Evolutionary conservation across 1,139 yeast genomes (phyloP), one percentile per base, ranked within the genome.

Genomic region (Geotrichum australiense): DNA sequence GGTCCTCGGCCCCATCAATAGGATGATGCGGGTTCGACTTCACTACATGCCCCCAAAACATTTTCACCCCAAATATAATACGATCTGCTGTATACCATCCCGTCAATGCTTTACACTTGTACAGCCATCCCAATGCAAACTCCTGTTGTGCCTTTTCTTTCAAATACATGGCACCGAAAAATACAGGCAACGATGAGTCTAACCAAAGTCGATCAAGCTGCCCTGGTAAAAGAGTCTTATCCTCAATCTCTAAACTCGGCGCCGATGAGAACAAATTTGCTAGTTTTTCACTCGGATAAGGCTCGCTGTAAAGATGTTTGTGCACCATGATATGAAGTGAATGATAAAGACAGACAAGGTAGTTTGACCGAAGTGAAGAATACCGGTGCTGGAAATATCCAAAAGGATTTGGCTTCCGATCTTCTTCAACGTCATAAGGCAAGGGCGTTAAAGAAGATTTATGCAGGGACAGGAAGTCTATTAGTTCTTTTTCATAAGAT

Each of bases 71-170:
- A 12, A 15, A 8, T 2, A 24, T 18, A 2, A 41, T 37, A 2
- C 22, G 14, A 8, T 36, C 23, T 14, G 23, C 8, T 12, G 44
- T 41, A n/a, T 31, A 25, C 44, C 45, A 42, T 4, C 45, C 45
- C 5, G 45, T 42, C 23, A 32, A 29, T 24, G 32, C 30, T 5
- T 33, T 22, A 20, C 35, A 32, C 16, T 16, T 11, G 4, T 24
- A 22, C 3, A 42, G 28, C 45, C 45, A 42, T 10, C 19, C 20
- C 4, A 33, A 18, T n/a, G 37, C 31, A 31, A 32, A 37, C 4
- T 32, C 36, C 16, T 37, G 45, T 19, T 42, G 45, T n/a, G 11
- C 16, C 10, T 12, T 20, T 5, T 42, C 45, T 14, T 34, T 36
- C n/a, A 42, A 25, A 15, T 37, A 37, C 14, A 38, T 14, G 3